These are phyloP conservation scores for Pistacia integerrima DNA, from an alignment of 345 rosid genomes.

Conservation along the genomic window DNA sequence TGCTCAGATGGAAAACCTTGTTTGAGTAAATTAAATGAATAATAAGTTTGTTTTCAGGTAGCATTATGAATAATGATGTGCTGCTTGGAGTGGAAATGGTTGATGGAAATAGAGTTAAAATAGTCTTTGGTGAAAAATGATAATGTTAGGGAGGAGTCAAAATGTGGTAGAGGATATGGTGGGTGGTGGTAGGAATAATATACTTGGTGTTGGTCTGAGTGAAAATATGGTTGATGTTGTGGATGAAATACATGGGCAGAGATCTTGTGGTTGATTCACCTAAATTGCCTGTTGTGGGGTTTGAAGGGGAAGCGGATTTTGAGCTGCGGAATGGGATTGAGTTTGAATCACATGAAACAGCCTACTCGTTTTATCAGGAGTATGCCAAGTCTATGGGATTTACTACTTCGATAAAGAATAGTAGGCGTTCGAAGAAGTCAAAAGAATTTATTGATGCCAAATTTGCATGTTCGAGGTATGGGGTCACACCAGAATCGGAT, in stretches of 20 bases:
- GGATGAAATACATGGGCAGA: conserved; percentile 15
- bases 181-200: conserved; percentile 24
- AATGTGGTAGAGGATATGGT: conserved; percentile 22
- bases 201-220: conserved; percentile 10
- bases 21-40: background rate
- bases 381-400: conserved; percentile 49
- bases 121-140: conserved; percentile 4
- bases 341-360: conserved; percentile 42
- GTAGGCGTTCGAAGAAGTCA: conserved; percentile 43
- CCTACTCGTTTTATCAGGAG: conserved; percentile 41
- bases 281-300: conserved; percentile 15
- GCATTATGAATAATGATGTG: background rate
- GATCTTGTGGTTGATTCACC: conserved; percentile 23
- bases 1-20: too few relatives aligned
- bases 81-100: background rate
- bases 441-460: conserved; percentile 39
- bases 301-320: conserved; percentile 27
- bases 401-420: conserved; percentile 39
- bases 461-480: conserved; percentile 38
- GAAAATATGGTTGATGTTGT: conserved; percentile 17
- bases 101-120: conserved; percentile 12
- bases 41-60: conserved; percentile 19
- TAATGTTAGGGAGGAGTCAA: conserved; percentile 16
- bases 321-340: conserved; percentile 39
- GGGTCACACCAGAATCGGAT: conserved; percentile 40